Evolutionary conservation across 2,329 filamentous ascomycete species (phyloP), one percentile per base, ranked within the genome.

Genomic region (Leptographium lundbergii): DNA sequence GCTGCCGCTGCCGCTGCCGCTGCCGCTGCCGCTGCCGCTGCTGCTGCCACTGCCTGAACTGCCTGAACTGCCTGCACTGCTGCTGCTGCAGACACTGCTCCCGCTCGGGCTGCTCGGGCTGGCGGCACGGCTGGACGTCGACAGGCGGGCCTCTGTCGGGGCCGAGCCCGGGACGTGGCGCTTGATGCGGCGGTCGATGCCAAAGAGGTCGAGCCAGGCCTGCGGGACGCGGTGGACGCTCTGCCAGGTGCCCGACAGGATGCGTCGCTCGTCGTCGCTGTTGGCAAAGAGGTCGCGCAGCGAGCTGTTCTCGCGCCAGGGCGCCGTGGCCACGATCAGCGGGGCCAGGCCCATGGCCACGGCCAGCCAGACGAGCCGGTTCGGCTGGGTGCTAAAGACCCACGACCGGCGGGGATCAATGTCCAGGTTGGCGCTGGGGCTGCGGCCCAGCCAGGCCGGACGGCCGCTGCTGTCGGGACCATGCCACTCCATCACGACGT

Each of bases 281-380:
- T 61, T 62, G 45, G 59, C 60, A 56, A 62, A 63, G 24, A 65
- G 24, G 7, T 61, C 58, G 4, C 55, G 55, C 25, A 66, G 55
- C 17, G 59, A 59, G 42, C 61, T 63, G 19, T 57, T 39, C 14
- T 59, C 56, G 11, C 58, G 62, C 60, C 63, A 66, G 2, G 61
- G 57, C 4, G 53, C 45, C 13, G 64, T 63, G 24, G 62, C 63
- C 7, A 54, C 42, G 32, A 67, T 56, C n/a, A 67, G 61, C 22
- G 63, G 59, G 6, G 58, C 56, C 57, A 66, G 36, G 3, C 65
- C 65, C 56, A 61, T 59, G 54, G 59, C 60, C n/a, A 67, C 25
- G 2, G 62, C 61, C 7, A 67, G 59, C 63, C 63, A 67, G 59
- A 57, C 60, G 2, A 66, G 62, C 2, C 63, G 61, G 58, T 63